A percentile compares a stretch with the other conserved stretches of the same genome.
phyloP scores from a whole-genome alignment of 208 protist species.

The Leishmania tarentolae region DNA sequence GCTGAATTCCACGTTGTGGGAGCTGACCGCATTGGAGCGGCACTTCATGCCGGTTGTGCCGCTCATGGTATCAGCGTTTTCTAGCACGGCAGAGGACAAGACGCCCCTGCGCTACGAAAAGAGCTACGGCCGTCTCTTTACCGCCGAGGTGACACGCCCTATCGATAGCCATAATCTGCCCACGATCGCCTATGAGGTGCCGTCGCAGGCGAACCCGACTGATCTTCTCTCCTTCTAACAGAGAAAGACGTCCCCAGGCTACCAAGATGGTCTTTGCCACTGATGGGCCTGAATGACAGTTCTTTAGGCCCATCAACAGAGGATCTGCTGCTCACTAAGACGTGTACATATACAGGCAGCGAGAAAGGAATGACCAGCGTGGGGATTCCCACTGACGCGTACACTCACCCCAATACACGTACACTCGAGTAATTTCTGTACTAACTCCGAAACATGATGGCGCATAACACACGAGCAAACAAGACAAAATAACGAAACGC shows the following conservation, averaged over 20 bases:
- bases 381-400: background rate
- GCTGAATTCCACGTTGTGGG: conserved; percentile 86
- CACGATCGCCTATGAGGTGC: conserved; percentile 72
- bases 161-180: conserved; percentile 62
- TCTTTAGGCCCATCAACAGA: background rate
- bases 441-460: background rate
- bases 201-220: conserved; percentile 27
- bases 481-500: background rate
- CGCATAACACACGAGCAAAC: background rate
- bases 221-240: conserved; percentile 54
- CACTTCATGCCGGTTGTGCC: conserved; percentile 87
- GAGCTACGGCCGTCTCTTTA: conserved; percentile 85
- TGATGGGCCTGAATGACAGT: background rate
- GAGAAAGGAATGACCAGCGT: background rate
- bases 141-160: conserved; percentile 74
- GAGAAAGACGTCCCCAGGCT: background rate
- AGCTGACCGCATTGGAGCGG: conserved; percentile 83
- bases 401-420: background rate
- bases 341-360: background rate
- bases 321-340: background rate
- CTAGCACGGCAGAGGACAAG: conserved; percentile 83
- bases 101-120: conserved; percentile 85
- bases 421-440: conserved; percentile 7
- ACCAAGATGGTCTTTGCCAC: background rate
- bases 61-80: conserved; percentile 85